Evolutionary conservation across 331 rosid species (phyloP).

Genomic region (Acacia pycnantha): DNA sequence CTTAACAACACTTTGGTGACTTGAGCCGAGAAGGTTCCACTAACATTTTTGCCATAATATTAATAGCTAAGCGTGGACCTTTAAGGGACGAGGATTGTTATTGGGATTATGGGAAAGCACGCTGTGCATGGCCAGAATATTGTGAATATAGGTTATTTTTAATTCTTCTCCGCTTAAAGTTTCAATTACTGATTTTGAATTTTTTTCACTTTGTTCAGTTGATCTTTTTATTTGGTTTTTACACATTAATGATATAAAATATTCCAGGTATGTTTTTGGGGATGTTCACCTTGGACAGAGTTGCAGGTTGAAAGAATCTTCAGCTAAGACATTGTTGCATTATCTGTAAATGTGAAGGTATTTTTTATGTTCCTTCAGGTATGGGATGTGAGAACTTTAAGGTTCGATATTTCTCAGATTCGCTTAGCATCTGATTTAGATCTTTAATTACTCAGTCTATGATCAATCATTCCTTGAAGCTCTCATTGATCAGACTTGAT

Average conservation of each 20-base stretch:
- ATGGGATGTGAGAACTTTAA: neutral
- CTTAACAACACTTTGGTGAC: conserved; percentile 5
- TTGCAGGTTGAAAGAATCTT: conserved; percentile 79
- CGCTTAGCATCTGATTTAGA: neutral
- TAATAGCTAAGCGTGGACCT: conserved; percentile 98
- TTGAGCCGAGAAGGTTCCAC: conserved; percentile 31
- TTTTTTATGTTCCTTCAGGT: neutral
- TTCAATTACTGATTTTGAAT: conserved; percentile 3
- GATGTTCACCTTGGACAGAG: conserved; percentile 99
- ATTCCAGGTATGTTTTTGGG: conserved; percentile 82
- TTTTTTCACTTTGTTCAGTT: neutral
- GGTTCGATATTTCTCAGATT: neutral
- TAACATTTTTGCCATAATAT: conserved; percentile 23
- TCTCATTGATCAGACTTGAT: neutral
- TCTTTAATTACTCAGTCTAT: neutral
- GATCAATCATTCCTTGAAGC: neutral
- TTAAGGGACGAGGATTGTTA: conserved; percentile 90
- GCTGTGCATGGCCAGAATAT: conserved; percentile 93
- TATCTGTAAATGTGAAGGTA: conserved; percentile 78
- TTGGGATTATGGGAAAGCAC: conserved; percentile 99
- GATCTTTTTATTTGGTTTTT: neutral
- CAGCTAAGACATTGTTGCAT: conserved; percentile 52
- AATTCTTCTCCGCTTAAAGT: conserved; percentile 2
- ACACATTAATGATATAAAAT: conserved; percentile 25
- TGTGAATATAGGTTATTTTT: conserved; percentile 89